Base-by-base conservation (phyloP, 768 basidiomycete genomes). In the Suillus fuscotomentosus region DNA sequence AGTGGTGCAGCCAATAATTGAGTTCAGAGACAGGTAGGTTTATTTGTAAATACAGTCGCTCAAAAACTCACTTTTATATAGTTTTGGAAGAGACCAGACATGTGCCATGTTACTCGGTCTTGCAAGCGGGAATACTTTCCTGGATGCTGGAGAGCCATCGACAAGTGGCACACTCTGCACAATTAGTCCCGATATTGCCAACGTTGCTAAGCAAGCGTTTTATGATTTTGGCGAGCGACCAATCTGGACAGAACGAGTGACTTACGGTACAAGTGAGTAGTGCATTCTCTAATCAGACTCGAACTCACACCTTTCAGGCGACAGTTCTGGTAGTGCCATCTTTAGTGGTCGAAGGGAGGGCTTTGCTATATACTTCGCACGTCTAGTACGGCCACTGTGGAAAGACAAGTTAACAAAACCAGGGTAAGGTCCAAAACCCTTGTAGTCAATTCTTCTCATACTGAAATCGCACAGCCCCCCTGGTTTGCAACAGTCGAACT, bases 291-390 rank as follows among this genome's bases (percentile, higher is more conserved):
- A 22, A 15, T 11, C 38, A 34, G 63, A 6, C 15, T 5, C 14
- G 45, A 27, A 53, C 59, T 60, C 36, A 64, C 45, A 39, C 27
- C 9, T 63, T 48, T 22, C 64, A 87, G 89, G 85, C 47, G 89
- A 91, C 67, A 85, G 81, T 69, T 85, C 88, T 59, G 90, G 91
- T 17, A 89, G 84, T 54, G 86, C 90, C 3, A 85, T 87, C 62
- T 97, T 91, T 75, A 95, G 93, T 68, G 92, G 95, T 38, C 84
- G 95, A 63, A 84, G 95, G 65, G 94, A 97, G 78, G 96, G 94
- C 2, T 82, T 99, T 56, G 90, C 90, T 0, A 76, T 97, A 36
- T 95, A 95, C 74, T 88, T 99, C 73, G 86, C 94, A 8, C 84
- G 97, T 51, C 81, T 97, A 31, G 79, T 97, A 24, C 81, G 94